Base-by-base conservation (phyloP, 805 yeast genomes). In the Yarrowia osloensis region DNA sequence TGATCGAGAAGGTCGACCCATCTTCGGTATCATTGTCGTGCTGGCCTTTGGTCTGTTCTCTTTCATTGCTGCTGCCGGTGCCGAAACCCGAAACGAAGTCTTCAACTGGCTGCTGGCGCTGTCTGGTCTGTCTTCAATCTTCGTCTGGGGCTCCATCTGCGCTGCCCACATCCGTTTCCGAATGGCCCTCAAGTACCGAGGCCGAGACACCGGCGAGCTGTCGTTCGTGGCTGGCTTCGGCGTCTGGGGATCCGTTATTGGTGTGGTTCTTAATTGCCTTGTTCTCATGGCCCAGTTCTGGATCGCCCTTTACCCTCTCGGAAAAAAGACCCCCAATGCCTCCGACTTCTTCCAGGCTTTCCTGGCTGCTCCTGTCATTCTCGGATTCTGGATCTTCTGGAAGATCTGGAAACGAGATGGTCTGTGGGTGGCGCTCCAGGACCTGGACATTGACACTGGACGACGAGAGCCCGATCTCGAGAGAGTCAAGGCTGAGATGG, bases 221-320 rank as follows among this genome's bases (percentile, higher is more conserved):
- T 78, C 87, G 0, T 88, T 82, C 74, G 79, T 78, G 42, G 81
- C 91, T 12, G 86, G 84, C 70, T 78, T 81, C 62, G 92, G 92
- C 73, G 75, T 84, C 29, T 75, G 73, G 70, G 91, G 91, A 63
- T 85, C 91, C 0, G 75, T 73, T 68, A 84, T 81, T 75, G 90
- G 90, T 67, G 73, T 82, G 68, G 68, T 77, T 28, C 77, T 91
- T 73, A 86, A 86, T 75, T 42, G 82, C 35, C 75, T 88, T 67
- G 86, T 90, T 69, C 80, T 91, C 68, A 79, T 84, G 67, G 90
- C 92, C 33, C 93, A 89, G 78, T 89, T 91, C 81, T 91, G 94
- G 91, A 82, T 88, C 68, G 93, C 95, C 7, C 78, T 89, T 47
- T 90, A 81, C 82, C 96, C 88, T 89, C 31, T 76, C 85, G 52